Evolutionary conservation across 2,329 filamentous ascomycete species (phyloP).

Genomic region (Pleurostoma richardsiae): DNA sequence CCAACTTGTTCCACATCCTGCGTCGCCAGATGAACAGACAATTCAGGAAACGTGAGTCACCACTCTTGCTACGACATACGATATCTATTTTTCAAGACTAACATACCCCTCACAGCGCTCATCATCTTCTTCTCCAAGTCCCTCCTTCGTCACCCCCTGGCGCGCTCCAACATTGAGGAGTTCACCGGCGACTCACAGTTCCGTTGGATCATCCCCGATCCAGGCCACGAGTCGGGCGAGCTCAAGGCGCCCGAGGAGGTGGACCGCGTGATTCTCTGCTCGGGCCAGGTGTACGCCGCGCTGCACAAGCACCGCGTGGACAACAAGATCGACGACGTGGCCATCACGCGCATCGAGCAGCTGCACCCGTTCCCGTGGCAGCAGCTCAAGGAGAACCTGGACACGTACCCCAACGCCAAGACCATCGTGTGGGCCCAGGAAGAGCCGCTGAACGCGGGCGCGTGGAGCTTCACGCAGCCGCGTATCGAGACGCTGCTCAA

Average conservation of each 20-base stretch:
- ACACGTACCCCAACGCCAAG: conserved; percentile 95
- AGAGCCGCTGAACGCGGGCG: conserved; percentile 94
- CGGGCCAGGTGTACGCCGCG: conserved; percentile 88
- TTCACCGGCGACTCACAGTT: conserved; percentile 91
- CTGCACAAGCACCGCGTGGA: conserved; percentile 87
- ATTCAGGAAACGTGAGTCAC: conserved; percentile 89
- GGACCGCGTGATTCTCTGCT: conserved; percentile 90
- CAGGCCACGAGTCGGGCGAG: conserved; percentile 69
- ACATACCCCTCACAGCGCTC: conserved; percentile 55
- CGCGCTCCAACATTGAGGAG: conserved; percentile 84
- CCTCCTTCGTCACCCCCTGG: conserved; percentile 87
- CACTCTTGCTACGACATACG: not conserved
- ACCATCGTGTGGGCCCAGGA: conserved; percentile 97
- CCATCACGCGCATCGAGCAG: conserved; percentile 94
- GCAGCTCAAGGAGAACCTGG: conserved; percentile 92
- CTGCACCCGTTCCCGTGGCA: conserved; percentile 99
- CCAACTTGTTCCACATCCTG: conserved; percentile 94
- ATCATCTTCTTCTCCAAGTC: conserved; percentile 99
- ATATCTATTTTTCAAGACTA: conserved; percentile 5
- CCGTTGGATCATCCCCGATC: conserved; percentile 92
- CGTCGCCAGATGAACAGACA: conserved; percentile 98
- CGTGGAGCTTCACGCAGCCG: conserved; percentile 96
- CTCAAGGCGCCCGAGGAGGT: conserved; percentile 82
- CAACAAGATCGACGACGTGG: conserved; percentile 82
- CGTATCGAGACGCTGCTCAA: conserved; percentile 96